Conservation (phyloP, 768 basidiomycete genomes). For the Asterophora lycoperdoides region DNA sequence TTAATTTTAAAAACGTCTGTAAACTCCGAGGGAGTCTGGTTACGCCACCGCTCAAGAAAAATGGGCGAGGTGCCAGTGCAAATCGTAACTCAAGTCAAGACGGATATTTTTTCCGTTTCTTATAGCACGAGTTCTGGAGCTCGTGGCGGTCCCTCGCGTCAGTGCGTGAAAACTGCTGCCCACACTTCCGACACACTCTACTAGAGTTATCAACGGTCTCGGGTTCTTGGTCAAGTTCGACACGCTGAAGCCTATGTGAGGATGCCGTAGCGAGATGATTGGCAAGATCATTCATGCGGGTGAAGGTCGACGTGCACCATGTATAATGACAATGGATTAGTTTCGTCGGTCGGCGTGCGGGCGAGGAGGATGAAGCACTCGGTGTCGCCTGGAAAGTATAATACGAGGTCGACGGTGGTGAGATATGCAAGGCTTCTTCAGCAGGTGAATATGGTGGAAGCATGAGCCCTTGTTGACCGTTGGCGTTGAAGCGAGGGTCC, state of each 20-base stretch:
- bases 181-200: constrained; percentile 18
- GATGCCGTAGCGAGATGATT: constrained; percentile 22
- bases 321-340: constrained; percentile 15
- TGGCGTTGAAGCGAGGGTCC: no score
- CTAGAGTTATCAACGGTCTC: constrained; percentile 10
- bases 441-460: neutral
- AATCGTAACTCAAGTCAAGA: no score
- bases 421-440: neutral
- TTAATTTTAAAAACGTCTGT: constrained; percentile 8
- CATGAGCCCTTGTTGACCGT: no score
- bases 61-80: no score
- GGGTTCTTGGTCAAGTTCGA: neutral
- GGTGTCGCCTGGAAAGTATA: neutral
- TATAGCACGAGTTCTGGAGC: constrained; percentile 19
- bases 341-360: neutral
- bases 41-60: neutral
- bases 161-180: constrained; percentile 22
- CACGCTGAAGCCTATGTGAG: constrained; percentile 15
- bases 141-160: constrained; percentile 27
- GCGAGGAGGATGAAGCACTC: neutral
- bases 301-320: constrained; percentile 24
- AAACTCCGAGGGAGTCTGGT: neutral
- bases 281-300: constrained; percentile 19
- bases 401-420: neutral
- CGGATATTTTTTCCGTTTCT: constrained; percentile 14